These are phyloP conservation scores for Phylloporus sp. DNA, from an alignment of 768 basidiomycete species.

Conservation along the genomic window DNA sequence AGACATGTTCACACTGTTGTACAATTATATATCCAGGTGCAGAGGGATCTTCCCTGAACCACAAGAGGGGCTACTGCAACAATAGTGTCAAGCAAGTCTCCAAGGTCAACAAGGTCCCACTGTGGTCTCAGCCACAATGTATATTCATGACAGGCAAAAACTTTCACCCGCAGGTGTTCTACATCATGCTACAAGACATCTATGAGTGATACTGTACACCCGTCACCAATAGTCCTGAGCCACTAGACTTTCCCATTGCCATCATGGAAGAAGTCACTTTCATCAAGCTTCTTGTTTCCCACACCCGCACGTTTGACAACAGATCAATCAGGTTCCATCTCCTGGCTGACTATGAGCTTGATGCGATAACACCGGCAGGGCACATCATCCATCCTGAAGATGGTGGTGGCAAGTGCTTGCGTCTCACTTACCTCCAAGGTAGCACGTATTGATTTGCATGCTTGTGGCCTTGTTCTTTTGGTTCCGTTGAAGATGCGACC, in stretches of 20 bases:
- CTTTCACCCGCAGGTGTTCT: neutral
- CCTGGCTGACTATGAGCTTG: neutral
- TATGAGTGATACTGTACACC: neutral
- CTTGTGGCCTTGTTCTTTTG: neutral
- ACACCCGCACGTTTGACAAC: neutral
- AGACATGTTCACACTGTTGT: neutral
- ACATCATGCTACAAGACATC: neutral
- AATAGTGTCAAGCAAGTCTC: neutral
- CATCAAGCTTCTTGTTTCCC: neutral
- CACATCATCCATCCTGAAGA: neutral
- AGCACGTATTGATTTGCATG: neutral
- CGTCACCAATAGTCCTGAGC: neutral
- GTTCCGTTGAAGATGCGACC: neutral
- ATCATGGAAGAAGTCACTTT: conserved; percentile 1
- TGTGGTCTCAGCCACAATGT: neutral
- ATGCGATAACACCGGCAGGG: neutral
- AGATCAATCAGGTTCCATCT: neutral
- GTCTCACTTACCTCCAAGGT: neutral
- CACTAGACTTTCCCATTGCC: neutral
- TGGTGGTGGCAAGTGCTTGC: neutral
- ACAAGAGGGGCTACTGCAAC: neutral
- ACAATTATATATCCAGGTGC: conserved; percentile 4
- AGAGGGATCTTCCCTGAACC: neutral
- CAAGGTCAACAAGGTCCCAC: neutral
- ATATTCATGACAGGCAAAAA: neutral